Percentiles rank a stretch among this genome's conserved stretches.
These are phyloP conservation scores for Candida michaelii DNA, from an alignment of 805 yeast species.

Conservation along the genomic window DNA sequence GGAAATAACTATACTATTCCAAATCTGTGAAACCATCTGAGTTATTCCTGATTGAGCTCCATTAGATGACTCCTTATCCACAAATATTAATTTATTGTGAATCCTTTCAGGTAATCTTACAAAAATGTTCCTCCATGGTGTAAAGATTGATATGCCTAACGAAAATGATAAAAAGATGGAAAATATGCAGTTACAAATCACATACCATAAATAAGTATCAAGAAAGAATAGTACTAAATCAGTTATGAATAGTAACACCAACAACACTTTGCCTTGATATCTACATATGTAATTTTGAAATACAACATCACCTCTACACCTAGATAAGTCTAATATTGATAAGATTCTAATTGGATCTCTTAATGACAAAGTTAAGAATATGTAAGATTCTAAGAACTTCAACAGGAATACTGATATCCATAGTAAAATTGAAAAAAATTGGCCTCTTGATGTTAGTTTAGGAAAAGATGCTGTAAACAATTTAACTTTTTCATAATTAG, in stretches of 20 bases:
- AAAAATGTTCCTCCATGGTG: constrained; percentile 40
- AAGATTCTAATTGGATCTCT: constrained; percentile 34
- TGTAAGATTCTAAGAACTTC: constrained; percentile 36
- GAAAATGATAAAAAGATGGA: constrained; percentile 32
- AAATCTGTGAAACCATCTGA: constrained; percentile 23
- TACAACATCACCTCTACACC: constrained; percentile 29
- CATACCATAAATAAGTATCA: constrained; percentile 43
- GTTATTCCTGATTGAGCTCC: neutral
- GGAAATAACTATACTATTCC: constrained; percentile 28
- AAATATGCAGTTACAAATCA: constrained; percentile 35
- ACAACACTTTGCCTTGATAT: constrained; percentile 27
- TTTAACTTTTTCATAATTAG: constrained; percentile 12
- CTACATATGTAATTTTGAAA: constrained; percentile 25
- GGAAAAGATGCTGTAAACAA: constrained; percentile 28
- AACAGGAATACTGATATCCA: constrained; percentile 35
- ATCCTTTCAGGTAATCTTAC: constrained; percentile 36
- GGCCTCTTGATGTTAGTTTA: constrained; percentile 20
- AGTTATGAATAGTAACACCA: constrained; percentile 25
- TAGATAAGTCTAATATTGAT: constrained; percentile 24
- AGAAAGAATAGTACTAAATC: constrained; percentile 36
- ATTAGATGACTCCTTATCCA: neutral
- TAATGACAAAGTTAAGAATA: constrained; percentile 35
- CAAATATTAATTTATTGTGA: constrained; percentile 24
- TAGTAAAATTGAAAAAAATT: constrained; percentile 23
- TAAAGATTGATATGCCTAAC: constrained; percentile 33